Conservation (phyloP, 2,329 filamentous ascomycete genomes). For the Fusarium goolgardi region DNA sequence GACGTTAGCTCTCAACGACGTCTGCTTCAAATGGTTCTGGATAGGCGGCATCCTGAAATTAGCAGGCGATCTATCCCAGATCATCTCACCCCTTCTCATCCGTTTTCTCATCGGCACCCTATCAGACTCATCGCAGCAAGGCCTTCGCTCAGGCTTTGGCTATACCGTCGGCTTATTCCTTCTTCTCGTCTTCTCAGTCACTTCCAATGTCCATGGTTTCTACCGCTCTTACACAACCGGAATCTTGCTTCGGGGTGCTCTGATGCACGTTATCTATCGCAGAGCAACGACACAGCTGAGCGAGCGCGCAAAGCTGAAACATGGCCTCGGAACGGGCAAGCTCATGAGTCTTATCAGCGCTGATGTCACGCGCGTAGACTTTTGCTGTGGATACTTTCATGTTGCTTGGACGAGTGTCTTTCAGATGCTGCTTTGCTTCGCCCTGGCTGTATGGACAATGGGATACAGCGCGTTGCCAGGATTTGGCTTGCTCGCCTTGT, state of each 20-base stretch:
- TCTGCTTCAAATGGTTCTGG: constrained; percentile 50
- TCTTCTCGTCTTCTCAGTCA: constrained; percentile 28
- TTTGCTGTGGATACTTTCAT: constrained; percentile 50
- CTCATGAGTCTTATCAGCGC: constrained; percentile 51
- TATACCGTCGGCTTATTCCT: constrained; percentile 16
- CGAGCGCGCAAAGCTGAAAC: constrained; percentile 34
- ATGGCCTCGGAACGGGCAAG: constrained; percentile 43
- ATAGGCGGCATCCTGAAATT: constrained; percentile 46
- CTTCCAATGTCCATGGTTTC: constrained; percentile 28
- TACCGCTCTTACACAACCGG: constrained; percentile 26
- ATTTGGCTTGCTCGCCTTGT: constrained; percentile 13
- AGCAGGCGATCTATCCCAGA: constrained; percentile 40
- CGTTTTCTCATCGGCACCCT: constrained; percentile 26
- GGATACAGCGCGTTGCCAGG: constrained; percentile 28
- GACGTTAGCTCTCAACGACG: constrained; percentile 47
- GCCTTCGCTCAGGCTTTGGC: constrained; percentile 22
- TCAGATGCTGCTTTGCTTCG: constrained; percentile 50
- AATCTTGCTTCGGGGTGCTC: constrained; percentile 11
- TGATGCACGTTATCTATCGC: constrained; percentile 34
- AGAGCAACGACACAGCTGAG: constrained; percentile 26
- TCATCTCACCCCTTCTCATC: constrained; percentile 27
- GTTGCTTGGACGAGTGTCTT: constrained; percentile 49
- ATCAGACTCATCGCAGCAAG: constrained; percentile 21
- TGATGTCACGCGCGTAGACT: constrained; percentile 49
- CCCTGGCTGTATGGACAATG: constrained; percentile 14